A percentile compares a stretch with the other conserved stretches of the same genome.
Evolutionary conservation across 306 rosid species (phyloP).

Genomic region (Malus fusca): DNA sequence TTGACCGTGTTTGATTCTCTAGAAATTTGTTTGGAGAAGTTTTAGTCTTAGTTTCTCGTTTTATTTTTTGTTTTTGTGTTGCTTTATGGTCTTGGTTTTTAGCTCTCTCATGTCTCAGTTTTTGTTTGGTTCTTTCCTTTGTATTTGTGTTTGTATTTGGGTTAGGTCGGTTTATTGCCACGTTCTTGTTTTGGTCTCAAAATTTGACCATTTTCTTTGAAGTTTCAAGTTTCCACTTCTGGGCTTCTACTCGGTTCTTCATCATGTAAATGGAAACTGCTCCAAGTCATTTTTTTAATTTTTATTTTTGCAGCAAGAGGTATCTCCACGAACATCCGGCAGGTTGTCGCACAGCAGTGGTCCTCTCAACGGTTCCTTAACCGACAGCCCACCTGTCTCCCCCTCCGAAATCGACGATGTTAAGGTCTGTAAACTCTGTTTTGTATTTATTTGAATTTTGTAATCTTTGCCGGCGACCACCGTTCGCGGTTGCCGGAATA

Average conservation of each 20-base stretch:
- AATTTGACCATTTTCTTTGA: not conserved
- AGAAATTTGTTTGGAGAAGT: conserved; percentile 5
- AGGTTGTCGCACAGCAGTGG: conserved; percentile 91
- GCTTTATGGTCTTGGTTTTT: not conserved
- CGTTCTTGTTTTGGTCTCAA: not conserved
- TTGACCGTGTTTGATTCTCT: not conserved
- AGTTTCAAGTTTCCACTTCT: not conserved
- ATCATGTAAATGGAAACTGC: not conserved
- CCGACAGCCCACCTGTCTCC: conserved; percentile 87
- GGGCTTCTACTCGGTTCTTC: not conserved
- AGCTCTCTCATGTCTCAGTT: not conserved
- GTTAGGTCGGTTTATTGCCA: not conserved
- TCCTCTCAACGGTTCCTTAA: conserved; percentile 83
- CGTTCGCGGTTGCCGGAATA: conserved; percentile 28
- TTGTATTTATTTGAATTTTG: not conserved
- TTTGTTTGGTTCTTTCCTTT: not conserved
- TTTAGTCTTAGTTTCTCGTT: not conserved
- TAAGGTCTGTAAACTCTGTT: conserved; percentile 40
- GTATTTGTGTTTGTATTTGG: not conserved
- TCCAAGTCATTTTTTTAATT: no score
- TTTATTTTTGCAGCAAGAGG: conserved; percentile 47
- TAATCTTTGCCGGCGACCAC: not conserved
- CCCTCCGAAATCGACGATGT: conserved; percentile 79
- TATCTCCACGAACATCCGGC: conserved; percentile 88
- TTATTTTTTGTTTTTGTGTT: not conserved